Evolutionary conservation across 352 stramenopile species (phyloP).

Genomic region (Phytophthora rubi): DNA sequence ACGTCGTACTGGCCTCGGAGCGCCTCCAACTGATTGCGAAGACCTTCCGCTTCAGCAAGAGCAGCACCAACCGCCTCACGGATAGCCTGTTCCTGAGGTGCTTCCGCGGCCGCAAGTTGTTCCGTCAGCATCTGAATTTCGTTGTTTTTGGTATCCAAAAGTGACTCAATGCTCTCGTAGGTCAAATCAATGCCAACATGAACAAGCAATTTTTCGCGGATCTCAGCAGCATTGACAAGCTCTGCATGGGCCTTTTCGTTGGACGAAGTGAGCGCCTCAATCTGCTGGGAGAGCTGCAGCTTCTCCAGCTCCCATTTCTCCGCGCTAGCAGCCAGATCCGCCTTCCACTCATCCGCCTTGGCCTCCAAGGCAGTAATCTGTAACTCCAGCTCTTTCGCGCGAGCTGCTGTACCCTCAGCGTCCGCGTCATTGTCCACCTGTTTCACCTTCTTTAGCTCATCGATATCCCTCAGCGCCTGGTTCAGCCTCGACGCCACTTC

Average conservation of each 20-base stretch:
- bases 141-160: constrained; percentile 56
- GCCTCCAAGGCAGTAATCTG: constrained; percentile 16
- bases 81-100: constrained; percentile 26
- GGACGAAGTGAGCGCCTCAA: constrained; percentile 31
- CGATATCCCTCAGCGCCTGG: constrained; percentile 50
- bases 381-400: constrained; percentile 10
- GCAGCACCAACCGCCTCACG: constrained; percentile 26
- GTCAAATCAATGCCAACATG: constrained; percentile 47
- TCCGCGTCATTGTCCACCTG: background rate
- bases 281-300: constrained; percentile 29
- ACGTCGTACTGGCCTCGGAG: constrained; percentile 21
- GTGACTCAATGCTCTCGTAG: constrained; percentile 52
- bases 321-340: constrained; percentile 12
- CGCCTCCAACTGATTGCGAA: constrained; percentile 32
- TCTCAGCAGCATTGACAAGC: constrained; percentile 41
- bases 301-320: constrained; percentile 31
- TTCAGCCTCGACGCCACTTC: constrained; percentile 69
- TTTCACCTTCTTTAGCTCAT: constrained; percentile 31
- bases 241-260: constrained; percentile 31
- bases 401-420: background rate
- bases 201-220: constrained; percentile 51
- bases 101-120: constrained; percentile 30
- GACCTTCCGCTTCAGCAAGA: constrained; percentile 24
- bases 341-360: constrained; percentile 6
- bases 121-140: constrained; percentile 52